Conservation (phyloP, 345 rosid species). For the Bruguiera sexangula region DNA sequence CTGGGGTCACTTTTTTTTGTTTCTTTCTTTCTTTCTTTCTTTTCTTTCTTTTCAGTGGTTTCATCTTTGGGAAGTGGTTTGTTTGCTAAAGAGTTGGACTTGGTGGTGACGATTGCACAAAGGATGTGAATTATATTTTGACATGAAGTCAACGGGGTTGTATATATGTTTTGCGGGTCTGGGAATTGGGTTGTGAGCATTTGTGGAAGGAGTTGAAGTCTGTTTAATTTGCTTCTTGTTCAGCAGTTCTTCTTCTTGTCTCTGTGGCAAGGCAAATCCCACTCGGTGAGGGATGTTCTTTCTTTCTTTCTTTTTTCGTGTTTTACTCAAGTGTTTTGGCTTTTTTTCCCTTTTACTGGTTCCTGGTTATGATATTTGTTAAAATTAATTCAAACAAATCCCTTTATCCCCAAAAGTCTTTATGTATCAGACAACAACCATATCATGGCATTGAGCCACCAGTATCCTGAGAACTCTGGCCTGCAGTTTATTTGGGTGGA, state of each 20-base stretch:
- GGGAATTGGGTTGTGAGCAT: conserved; percentile 8
- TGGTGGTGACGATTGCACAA: background rate
- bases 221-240: background rate
- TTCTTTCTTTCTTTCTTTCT: too few relatives aligned
- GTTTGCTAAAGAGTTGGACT: background rate
- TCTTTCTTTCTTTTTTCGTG: background rate
- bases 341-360: too few relatives aligned
- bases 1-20: background rate
- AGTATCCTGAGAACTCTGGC: too few relatives aligned
- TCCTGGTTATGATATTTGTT: too few relatives aligned
- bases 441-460: too few relatives aligned
- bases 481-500: too few relatives aligned
- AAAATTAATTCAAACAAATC: too few relatives aligned
- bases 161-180: background rate
- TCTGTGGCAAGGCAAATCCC: conserved; percentile 1
- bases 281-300: conserved; percentile 16
- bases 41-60: background rate
- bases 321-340: too few relatives aligned
- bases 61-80: background rate
- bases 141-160: too few relatives aligned
- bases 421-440: too few relatives aligned
- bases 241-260: conserved; percentile 10
- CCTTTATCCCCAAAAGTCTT: too few relatives aligned
- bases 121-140: too few relatives aligned
- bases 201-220: background rate